Percentiles rank a stretch among this genome's conserved stretches.
Evolutionary conservation across 441 rosid species (phyloP).

Genomic region (Lepidium campestre): DNA sequence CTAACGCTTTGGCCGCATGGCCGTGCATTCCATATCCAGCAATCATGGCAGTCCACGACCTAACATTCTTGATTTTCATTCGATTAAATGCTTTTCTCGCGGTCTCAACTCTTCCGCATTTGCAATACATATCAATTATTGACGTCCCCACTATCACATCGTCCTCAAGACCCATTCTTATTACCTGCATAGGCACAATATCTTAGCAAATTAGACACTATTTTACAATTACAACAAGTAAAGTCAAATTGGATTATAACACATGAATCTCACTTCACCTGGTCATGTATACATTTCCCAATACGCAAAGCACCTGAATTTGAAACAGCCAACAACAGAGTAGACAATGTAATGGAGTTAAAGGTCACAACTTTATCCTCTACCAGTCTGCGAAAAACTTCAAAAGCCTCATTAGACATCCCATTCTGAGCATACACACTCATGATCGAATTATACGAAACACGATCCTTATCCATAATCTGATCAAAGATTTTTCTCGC

Average conservation of each 20-base stretch:
- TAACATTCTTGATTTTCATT: slow-evolving; percentile 59
- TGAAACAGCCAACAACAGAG: slow-evolving; percentile 59
- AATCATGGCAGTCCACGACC: slow-evolving; percentile 82
- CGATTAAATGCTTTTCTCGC: slow-evolving; percentile 56
- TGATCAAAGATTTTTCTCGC: slow-evolving; percentile 68
- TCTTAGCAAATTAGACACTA: background rate
- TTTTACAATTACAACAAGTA: background rate
- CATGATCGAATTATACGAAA: slow-evolving; percentile 81
- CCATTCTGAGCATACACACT: slow-evolving; percentile 73
- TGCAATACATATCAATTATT: slow-evolving; percentile 78
- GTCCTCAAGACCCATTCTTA: slow-evolving; percentile 60
- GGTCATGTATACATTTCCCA: slow-evolving; percentile 71
- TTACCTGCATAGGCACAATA: slow-evolving; percentile 36
- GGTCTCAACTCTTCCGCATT: slow-evolving; percentile 65
- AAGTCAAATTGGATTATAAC: background rate
- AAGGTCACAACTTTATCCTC: slow-evolving; percentile 35
- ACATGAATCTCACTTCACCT: slow-evolving; percentile 37
- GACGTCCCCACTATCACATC: slow-evolving; percentile 64
- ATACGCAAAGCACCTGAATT: slow-evolving; percentile 55
- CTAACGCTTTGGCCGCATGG: slow-evolving; percentile 58
- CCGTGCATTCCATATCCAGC: slow-evolving; percentile 88
- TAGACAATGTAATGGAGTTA: slow-evolving; percentile 65
- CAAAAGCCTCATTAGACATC: slow-evolving; percentile 53
- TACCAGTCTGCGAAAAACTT: slow-evolving; percentile 43
- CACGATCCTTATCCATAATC: slow-evolving; percentile 50